Base-by-base conservation (phyloP, 257 asterid species). In the Rhazya stricta region DNA sequence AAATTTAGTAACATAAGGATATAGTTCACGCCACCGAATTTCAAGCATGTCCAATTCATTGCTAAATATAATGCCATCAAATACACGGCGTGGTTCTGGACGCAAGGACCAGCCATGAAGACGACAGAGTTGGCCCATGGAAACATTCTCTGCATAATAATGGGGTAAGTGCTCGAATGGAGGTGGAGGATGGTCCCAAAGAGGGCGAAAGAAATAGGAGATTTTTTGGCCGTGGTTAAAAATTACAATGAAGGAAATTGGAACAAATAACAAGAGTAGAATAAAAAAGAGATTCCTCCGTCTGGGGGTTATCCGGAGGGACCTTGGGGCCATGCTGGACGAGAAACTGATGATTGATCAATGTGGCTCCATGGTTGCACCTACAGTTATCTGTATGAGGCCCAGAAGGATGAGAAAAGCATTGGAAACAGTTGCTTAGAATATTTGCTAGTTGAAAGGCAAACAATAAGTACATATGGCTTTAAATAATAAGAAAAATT, bases 31-130 rank as follows among this genome's bases (percentile, higher is more conserved):
- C 97, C 96, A 94, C 84, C 99, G 74, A 18, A 94, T 84, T 73
- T 94, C 98, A 46, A 94, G 96, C 80, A 94, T 21, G 88, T 92
- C 99, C 46, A 94, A 76, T 80, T 94, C 99, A 41, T 94, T 86
- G 91, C 94, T 90, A 83, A 94, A 92, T 77, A 92, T 94, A 45
- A 92, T 85, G 69, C 83, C 96, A 21, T 94, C 98, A 66, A 85
- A 90, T 29, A 94, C 92, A 7, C 87, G 91, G 53, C 97, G 97
- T 36, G 99, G 99, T 74, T 86, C 87, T 1, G 88, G 76, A 43
- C 96, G 86, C 54, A 85, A 65, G 67, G 97, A 83, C 97, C 98
- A 92, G 63, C 96, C 97, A 19, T 94, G 99, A 84, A 90, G 90
- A 69, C 56, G 87, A 67, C 99, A 94, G 30, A 94, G 96, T 79